Base-by-base conservation (phyloP, 495 filamentous ascomycete species). In the Daldinia childiae region DNA sequence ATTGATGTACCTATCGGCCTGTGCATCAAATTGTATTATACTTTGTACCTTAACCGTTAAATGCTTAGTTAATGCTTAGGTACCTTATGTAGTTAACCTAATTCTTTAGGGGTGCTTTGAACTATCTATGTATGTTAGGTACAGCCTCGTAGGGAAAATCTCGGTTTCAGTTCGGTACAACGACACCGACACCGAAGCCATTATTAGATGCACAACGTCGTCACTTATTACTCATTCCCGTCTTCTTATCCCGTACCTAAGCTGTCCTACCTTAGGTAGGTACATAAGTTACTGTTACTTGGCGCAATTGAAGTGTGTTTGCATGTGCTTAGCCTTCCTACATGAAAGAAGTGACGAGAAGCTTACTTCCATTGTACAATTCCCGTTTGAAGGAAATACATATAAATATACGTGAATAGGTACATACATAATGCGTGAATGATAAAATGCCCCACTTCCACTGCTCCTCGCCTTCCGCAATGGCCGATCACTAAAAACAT, bases 381-480 rank as follows among this genome's bases (percentile, higher is more conserved):
- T 11, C 34, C 34, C 43, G 17, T 9, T 48, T 48, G 43, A 21
- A 48, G 39, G 6, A 41, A 41, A 41, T 41, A 41, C 39, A 7
- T 41, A 41, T 17, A 41, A 6, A 41, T 41, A 41, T 17, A 41
- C 14, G 39, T 36, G 39, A 15, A 41, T 41, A 39, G 27, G 27
- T 29, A 29, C 27, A 4, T 29, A 39, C 36, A 43, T 58, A 41
- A 39, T 63, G 56, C 58, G 41, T 63, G 43, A 26, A 57, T 36
- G 41, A 2, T 17, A 8, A 17, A 8, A 17, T 58, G 60, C 60
- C 54, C 67, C 61, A 70, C 67, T 55, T 29, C 32, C n/a, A 61
- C 60, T 54, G 54, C 60, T 69, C 43, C 59, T 64, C 43, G 59
- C 54, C 43, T 64, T 54, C 58, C 66, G 59, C 45, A 19, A 54